Conservation (phyloP, 1,284 basidiomycete species). For the Fomes fomentarius region DNA sequence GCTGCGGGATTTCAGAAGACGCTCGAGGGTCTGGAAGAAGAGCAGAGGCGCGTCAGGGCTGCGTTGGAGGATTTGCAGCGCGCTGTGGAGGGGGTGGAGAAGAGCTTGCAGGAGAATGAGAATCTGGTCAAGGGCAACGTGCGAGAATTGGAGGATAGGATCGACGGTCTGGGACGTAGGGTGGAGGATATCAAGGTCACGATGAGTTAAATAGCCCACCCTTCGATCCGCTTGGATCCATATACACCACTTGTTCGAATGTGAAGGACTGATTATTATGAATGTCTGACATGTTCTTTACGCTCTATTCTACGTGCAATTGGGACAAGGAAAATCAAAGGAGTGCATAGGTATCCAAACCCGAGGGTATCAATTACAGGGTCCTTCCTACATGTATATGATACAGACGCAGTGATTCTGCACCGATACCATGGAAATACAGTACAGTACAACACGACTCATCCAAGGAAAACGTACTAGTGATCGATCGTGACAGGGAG, state of each 20-base stretch:
- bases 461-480: not conserved
- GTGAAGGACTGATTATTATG: too few species aligned
- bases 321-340: not conserved
- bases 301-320: too few species aligned
- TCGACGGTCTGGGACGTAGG: slow-evolving; percentile 38
- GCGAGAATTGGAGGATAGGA: slow-evolving; percentile 50
- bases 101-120: slow-evolving; percentile 79
- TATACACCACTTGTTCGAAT: too few species aligned
- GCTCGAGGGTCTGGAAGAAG: slow-evolving; percentile 71
- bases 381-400: slow-evolving; percentile 7
- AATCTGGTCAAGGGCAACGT: slow-evolving; percentile 69
- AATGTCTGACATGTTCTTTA: too few species aligned
- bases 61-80: slow-evolving; percentile 69
- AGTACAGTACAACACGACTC: not conserved
- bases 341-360: not conserved
- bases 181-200: slow-evolving; percentile 30
- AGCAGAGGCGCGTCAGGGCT: slow-evolving; percentile 64
- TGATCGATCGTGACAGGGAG: not conserved
- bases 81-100: slow-evolving; percentile 74
- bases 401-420: not conserved
- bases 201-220: not conserved
- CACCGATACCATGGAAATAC: not conserved
- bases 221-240: too few species aligned
- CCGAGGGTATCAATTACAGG: slow-evolving; percentile 10
- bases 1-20: slow-evolving; percentile 79